Conservation (phyloP, 2,329 filamentous ascomycete genomes). For the Fusarium palustre region DNA sequence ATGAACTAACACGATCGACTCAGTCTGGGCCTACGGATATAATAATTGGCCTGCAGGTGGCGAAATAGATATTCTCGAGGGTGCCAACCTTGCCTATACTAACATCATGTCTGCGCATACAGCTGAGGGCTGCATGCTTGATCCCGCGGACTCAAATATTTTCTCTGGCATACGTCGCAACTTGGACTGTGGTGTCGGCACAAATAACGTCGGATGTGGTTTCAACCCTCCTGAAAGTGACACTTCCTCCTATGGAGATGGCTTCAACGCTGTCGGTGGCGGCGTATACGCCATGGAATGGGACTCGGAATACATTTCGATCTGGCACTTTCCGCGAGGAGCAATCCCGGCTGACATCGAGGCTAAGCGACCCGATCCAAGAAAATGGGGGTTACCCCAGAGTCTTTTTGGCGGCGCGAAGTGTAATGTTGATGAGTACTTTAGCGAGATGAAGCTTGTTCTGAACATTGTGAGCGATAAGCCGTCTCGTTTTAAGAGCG, state of each 20-base stretch:
- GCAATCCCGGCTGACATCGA: constrained; percentile 74
- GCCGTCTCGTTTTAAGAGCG: accelerated
- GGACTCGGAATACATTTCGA: constrained; percentile 73
- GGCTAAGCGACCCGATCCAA: constrained; percentile 69
- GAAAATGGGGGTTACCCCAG: constrained; percentile 74
- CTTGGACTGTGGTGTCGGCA: constrained; percentile 54
- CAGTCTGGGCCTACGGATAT: constrained; percentile 67
- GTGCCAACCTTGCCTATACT: constrained; percentile 69
- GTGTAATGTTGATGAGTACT: constrained; percentile 75
- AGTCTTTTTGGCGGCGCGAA: constrained; percentile 73
- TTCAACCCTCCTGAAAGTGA: constrained; percentile 56
- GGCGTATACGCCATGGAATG: constrained; percentile 79
- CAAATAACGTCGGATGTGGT: constrained; percentile 59
- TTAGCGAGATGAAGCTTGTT: constrained; percentile 77
- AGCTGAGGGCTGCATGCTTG: constrained; percentile 49
- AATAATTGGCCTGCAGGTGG: constrained; percentile 70
- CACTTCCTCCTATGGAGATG: constrained; percentile 66
- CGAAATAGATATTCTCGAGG: constrained; percentile 78
- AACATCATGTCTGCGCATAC: constrained; percentile 75
- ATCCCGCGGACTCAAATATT: constrained; percentile 32
- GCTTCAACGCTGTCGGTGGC: constrained; percentile 75
- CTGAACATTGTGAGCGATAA: constrained; percentile 69
- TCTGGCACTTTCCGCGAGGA: constrained; percentile 81
- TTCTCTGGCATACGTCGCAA: constrained; percentile 47
- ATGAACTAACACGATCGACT: constrained; percentile 12